These are phyloP conservation scores for Fusarium penzigii DNA, from an alignment of 2,329 filamentous ascomycete genomes.

Conservation along the genomic window DNA sequence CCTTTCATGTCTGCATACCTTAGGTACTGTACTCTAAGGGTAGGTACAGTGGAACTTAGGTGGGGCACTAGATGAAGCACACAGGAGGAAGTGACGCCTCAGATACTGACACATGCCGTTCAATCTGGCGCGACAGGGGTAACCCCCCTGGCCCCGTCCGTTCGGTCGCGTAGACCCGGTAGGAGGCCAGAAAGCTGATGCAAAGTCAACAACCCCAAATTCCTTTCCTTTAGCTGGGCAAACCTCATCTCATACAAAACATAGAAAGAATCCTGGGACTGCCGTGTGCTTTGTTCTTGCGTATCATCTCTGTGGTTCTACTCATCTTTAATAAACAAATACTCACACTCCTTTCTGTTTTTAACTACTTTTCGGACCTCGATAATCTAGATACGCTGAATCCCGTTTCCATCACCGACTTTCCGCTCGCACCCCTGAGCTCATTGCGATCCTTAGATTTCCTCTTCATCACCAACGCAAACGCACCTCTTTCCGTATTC, in stretches of 20 bases:
- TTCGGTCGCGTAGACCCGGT: constrained; percentile 29
- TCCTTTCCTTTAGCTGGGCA: constrained; percentile 21
- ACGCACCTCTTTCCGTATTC: constrained; percentile 11
- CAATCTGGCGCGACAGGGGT: constrained; percentile 33
- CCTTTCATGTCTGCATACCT: background rate
- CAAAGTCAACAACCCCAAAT: constrained; percentile 28
- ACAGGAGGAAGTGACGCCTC: constrained; percentile 4
- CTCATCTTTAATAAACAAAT: constrained; percentile 9
- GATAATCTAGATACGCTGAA: constrained; percentile 16
- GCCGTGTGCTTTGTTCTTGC: constrained; percentile 3
- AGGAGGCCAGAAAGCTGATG: constrained; percentile 16
- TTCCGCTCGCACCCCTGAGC: constrained; percentile 11
- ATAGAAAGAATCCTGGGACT: constrained; percentile 12
- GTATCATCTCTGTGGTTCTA: constrained; percentile 16
- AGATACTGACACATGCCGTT: constrained; percentile 34
- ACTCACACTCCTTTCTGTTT: constrained; percentile 22
- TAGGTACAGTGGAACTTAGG: background rate
- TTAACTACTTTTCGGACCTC: constrained; percentile 12
- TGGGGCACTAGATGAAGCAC: background rate
- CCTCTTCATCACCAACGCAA: constrained; percentile 3
- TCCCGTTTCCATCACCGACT: background rate
- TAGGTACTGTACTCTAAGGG: background rate
- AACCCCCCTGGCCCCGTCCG: constrained; percentile 19
- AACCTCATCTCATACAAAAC: constrained; percentile 21
- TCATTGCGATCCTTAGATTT: constrained; percentile 12